Evolutionary conservation across 2,329 filamentous ascomycete genomes (phyloP), one percentile per base, ranked within the genome.

Genomic region (Phialemoniopsis sp.): DNA sequence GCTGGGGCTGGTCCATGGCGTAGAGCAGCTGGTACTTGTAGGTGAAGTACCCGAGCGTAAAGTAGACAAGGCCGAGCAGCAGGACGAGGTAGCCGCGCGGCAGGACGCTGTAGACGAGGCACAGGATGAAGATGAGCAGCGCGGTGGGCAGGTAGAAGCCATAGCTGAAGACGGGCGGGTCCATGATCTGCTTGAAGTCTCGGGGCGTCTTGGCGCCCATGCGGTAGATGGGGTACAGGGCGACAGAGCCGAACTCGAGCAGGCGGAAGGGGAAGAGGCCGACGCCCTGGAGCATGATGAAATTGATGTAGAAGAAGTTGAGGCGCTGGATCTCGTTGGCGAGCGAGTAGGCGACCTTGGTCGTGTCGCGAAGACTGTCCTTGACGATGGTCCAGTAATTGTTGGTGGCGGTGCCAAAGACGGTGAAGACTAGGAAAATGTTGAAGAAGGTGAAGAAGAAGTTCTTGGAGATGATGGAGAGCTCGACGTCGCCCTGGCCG

Each of bases 361-460:
- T 85, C 1, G 90, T 87, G 58, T 95, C 89, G 50, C 79, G 81
- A 40, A 95, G 72, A 9, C 84, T 79, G 35, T 91, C 78, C 39
- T 80, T 80, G 34, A 97, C 72, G 38, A 85, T 76, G 28, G 72
- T 70, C 62, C 81, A 81, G 55, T 95, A 87, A 10, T 26, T 26
- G 39, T 83, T 80, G 30, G 85, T 80, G 64, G 87, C 88, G 5
- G 89, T 89, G 39, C 86, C 87, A 34, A 95, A 87, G 18, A 93
- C 76, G 1, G 91, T 94, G 59, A 97, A 96, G 33, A 97, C 80
- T 37, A 97, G 78, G 64, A 98, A 98, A 41, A 97, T 88, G 64
- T 98, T 98, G 78, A 98, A 97, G 64, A 98, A 98, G 9, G 87
- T 90, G 59, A 98, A 98, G 73, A 97, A 95, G 67, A 97, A 98